Conservation (phyloP, 257 asterid species). For the Petrea volubilis region DNA sequence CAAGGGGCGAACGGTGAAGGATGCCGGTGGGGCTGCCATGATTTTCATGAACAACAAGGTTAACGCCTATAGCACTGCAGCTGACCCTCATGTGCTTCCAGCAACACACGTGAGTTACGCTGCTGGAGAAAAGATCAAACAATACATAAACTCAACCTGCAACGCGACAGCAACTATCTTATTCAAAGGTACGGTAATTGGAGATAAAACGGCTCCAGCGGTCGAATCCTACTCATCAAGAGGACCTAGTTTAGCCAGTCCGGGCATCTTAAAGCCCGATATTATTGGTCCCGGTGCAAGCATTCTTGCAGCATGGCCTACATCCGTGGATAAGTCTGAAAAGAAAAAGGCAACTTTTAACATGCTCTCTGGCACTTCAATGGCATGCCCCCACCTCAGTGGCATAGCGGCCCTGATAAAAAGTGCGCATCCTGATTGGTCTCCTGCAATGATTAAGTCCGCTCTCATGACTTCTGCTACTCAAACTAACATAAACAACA, state of each 20-base stretch:
- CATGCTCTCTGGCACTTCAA: slow-evolving; percentile 35
- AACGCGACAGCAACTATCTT: slow-evolving; percentile 12
- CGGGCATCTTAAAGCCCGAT: slow-evolving; percentile 38
- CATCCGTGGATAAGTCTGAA: background rate
- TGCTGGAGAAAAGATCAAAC: slow-evolving; percentile 26
- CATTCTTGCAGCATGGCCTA: slow-evolving; percentile 37
- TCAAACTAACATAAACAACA: background rate
- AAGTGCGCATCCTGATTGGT: slow-evolving; percentile 38
- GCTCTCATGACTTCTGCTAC: slow-evolving; percentile 39
- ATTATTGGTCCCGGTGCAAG: slow-evolving; percentile 36
- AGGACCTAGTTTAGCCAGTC: slow-evolving; percentile 32
- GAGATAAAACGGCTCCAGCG: slow-evolving; percentile 21
- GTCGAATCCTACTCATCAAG: slow-evolving; percentile 35
- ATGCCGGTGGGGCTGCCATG: slow-evolving; percentile 45
- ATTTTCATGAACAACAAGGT: slow-evolving; percentile 17
- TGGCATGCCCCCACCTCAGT: slow-evolving; percentile 45
- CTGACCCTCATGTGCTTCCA: slow-evolving; percentile 29
- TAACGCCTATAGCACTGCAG: slow-evolving; percentile 5
- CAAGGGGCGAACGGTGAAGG: slow-evolving; percentile 31
- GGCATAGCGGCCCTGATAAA: slow-evolving; percentile 39
- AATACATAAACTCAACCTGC: slow-evolving; percentile 25
- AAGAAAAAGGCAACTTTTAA: slow-evolving; percentile 9
- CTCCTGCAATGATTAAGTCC: slow-evolving; percentile 40
- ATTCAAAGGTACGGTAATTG: slow-evolving; percentile 31
- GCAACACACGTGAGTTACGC: slow-evolving; percentile 23